Conservation (phyloP, 257 asterid species). For the Gentiana macrophylla region DNA sequence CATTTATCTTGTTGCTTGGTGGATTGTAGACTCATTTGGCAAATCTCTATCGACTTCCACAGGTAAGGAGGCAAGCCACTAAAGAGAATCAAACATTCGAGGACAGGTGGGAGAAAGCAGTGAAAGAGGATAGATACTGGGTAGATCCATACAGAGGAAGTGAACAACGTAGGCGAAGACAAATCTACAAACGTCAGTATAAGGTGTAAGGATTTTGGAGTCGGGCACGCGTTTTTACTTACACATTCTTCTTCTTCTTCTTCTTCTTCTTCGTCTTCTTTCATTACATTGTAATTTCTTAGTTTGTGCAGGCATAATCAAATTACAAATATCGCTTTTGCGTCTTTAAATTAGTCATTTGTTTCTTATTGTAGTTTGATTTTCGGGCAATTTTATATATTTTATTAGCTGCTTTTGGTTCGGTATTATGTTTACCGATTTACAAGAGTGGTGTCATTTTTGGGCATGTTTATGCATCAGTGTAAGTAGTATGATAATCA, state of each 20-base stretch:
- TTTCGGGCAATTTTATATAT: background rate
- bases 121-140: constrained; percentile 57
- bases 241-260: background rate
- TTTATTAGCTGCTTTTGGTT: background rate
- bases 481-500: too few relatives aligned
- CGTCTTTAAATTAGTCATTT: constrained; percentile 2
- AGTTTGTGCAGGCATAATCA: constrained; percentile 6
- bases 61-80: constrained; percentile 69
- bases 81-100: constrained; percentile 54
- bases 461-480: too few relatives aligned
- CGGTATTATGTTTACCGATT: background rate
- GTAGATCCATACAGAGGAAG: constrained; percentile 49
- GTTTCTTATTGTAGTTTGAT: background rate
- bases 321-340: constrained; percentile 15
- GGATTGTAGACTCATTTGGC: background rate
- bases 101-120: constrained; percentile 78
- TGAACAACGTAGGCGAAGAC: constrained; percentile 13
- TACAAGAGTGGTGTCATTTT: too few relatives aligned
- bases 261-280: background rate
- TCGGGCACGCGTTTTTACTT: too few relatives aligned
- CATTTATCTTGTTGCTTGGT: background rate
- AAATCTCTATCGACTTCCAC: constrained; percentile 6
- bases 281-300: constrained; percentile 14
- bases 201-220: constrained; percentile 11
- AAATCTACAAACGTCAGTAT: constrained; percentile 21